Base-by-base conservation (phyloP, 352 stramenopile species). In the Pseudoperonospora humuli region DNA sequence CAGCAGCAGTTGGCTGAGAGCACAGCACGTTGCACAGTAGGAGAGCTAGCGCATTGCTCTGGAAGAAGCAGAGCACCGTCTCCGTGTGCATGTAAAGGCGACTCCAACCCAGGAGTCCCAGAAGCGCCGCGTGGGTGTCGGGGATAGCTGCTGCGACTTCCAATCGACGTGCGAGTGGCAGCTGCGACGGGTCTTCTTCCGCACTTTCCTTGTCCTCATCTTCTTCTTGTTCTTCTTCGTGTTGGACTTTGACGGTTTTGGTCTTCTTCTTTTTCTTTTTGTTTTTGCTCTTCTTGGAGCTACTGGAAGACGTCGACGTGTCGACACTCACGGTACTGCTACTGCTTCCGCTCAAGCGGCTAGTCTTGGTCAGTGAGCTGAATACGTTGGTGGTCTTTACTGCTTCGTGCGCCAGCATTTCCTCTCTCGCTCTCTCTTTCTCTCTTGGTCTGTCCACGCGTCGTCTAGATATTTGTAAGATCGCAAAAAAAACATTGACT, bases 51-150 rank as follows among this genome's bases (percentile, higher is more conserved):
- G 79, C 75, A 13, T 73, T 44, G 49, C 74, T 75, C 44, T 87
- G 65, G 57, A 92, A 86, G 46, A 89, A 81, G 18, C 53, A 46
- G 29, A 79, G 48, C 39, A 86, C 75, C n/a, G 74, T 75, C 9
- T 85, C 75, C 4, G 72, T 75, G 54, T 76, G 57, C 14, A 75
- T 32, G 45, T 69, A 80, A 27, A 88, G 28, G 10, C 67, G 62
- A 26, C 76, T 89, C 79, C 79, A 92, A 10, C 73, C 75, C 3
- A 89, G 39, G 6, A 92, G 63, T 1, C 79, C 79, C 18, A 84
- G 63, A 8, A 92, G 71, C 21, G 76, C 79, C 7, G 75, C 74
- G 35, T 89, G 76, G 25, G 80, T 60, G 52, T 92, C 74, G 0
- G 59, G 31, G 33, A 87, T 82, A 5, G 65, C 50, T 9, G 79